Percentiles rank a stretch among this genome's conserved stretches.
Conservation (phyloP, 805 yeast genomes). For the Yarrowia sp. region DNA sequence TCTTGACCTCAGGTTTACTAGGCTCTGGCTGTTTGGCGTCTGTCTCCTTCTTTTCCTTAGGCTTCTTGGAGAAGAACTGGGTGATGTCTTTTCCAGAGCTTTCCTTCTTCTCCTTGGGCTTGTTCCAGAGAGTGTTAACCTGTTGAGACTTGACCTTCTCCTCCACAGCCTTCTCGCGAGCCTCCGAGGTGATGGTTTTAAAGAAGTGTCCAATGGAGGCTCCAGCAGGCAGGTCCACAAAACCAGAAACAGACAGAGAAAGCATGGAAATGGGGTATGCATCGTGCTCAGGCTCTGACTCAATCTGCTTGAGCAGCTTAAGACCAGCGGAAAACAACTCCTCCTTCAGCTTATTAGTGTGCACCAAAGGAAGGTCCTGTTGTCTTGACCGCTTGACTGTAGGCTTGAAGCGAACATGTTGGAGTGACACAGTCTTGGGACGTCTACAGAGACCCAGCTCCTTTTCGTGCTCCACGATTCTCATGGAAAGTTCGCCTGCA, state of each 20-base stretch:
- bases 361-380: slow-evolving; percentile 34
- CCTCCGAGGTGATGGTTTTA: slow-evolving; percentile 15
- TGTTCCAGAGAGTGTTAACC: not conserved
- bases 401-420: slow-evolving; percentile 35
- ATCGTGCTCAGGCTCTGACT: slow-evolving; percentile 33
- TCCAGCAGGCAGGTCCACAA: slow-evolving; percentile 12
- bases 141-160: not conserved
- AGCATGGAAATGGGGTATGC: slow-evolving; percentile 27
- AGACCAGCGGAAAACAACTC: slow-evolving; percentile 33
- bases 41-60: not conserved
- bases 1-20: not conserved
- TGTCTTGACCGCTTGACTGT: slow-evolving; percentile 32
- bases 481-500: slow-evolving; percentile 68
- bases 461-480: slow-evolving; percentile 73
- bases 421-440: slow-evolving; percentile 56
- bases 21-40: not conserved
- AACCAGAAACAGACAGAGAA: slow-evolving; percentile 28
- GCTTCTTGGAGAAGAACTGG: not conserved
- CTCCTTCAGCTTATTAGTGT: slow-evolving; percentile 42
- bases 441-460: slow-evolving; percentile 49
- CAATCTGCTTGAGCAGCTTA: slow-evolving; percentile 34
- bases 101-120: slow-evolving; percentile 6
- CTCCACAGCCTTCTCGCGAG: not conserved
- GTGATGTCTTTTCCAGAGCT: slow-evolving; percentile 12
- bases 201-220: slow-evolving; percentile 25